Evolutionary conservation across 768 basidiomycete genomes (phyloP).

Genomic region (Gloeopeniophorella convolvens): DNA sequence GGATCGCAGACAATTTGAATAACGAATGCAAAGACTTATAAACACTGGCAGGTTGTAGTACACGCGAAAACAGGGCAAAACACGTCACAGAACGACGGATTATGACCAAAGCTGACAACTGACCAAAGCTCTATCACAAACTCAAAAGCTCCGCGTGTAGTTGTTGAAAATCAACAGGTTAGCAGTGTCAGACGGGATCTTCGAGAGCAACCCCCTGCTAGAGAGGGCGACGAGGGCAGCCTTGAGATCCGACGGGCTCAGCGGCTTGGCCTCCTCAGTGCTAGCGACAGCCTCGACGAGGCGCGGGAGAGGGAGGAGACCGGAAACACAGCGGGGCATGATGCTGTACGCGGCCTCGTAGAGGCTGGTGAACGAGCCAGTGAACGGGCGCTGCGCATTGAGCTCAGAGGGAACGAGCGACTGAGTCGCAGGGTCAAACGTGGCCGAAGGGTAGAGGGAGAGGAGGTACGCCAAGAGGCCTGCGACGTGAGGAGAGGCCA

Average conservation of each 20-base stretch:
- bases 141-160: constrained; percentile 9
- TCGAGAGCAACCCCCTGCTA: constrained; percentile 41
- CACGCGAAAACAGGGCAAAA: constrained; percentile 1
- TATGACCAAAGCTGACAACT: background rate
- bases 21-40: background rate
- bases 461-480: constrained; percentile 87
- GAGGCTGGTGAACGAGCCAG: constrained; percentile 36
- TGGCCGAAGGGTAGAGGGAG: constrained; percentile 66
- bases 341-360: constrained; percentile 47
- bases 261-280: constrained; percentile 32
- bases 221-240: constrained; percentile 59
- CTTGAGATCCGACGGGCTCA: constrained; percentile 75
- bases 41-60: background rate
- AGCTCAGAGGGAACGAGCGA: constrained; percentile 30
- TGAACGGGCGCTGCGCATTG: constrained; percentile 30
- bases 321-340: constrained; percentile 50
- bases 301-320: constrained; percentile 46
- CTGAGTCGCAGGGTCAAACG: constrained; percentile 46
- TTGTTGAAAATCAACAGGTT: constrained; percentile 59
- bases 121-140: no score
- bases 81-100: background rate
- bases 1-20: no score
- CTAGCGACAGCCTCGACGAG: constrained; percentile 35
- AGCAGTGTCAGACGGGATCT: constrained; percentile 44
- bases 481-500: constrained; percentile 88